Percentiles rank a stretch among this genome's conserved stretches.
Conservation (phyloP, 495 filamentous ascomycete species). For the Rusavskia elegans region DNA sequence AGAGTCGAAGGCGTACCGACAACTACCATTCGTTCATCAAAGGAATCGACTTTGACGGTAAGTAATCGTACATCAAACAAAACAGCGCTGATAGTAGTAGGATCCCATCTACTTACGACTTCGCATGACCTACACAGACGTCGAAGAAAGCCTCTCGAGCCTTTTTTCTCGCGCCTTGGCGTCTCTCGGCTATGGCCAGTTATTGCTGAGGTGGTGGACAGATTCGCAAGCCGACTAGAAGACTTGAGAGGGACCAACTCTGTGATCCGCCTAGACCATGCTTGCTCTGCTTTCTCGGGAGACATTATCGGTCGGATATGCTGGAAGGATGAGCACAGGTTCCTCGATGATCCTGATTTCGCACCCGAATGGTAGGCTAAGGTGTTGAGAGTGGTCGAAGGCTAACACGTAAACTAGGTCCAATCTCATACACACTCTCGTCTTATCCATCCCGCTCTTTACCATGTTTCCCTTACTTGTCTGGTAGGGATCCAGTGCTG, state of each 20-base stretch:
- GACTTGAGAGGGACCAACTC: constrained; percentile 1
- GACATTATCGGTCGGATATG: constrained; percentile 12
- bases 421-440: background rate
- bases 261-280: constrained; percentile 16
- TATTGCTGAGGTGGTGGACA: too few species aligned
- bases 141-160: constrained; percentile 4
- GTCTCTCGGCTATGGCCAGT: too few species aligned
- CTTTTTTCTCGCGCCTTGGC: constrained; percentile 4
- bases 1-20: constrained; percentile 12
- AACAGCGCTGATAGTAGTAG: background rate
- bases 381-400: background rate
- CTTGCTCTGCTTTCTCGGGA: constrained; percentile 14
- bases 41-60: constrained; percentile 5
- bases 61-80: background rate
- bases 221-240: background rate
- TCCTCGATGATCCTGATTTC: constrained; percentile 9
- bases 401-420: too few species aligned
- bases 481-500: too few species aligned
- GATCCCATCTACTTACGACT: background rate
- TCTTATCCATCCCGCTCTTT: background rate
- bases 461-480: background rate
- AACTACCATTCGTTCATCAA: background rate
- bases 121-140: constrained; percentile 4
- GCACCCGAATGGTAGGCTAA: constrained; percentile 6
- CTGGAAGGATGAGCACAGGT: background rate